Evolutionary conservation across 306 rosid species (phyloP), one percentile per base, ranked within the genome.

Genomic region (Urtica urens): DNA sequence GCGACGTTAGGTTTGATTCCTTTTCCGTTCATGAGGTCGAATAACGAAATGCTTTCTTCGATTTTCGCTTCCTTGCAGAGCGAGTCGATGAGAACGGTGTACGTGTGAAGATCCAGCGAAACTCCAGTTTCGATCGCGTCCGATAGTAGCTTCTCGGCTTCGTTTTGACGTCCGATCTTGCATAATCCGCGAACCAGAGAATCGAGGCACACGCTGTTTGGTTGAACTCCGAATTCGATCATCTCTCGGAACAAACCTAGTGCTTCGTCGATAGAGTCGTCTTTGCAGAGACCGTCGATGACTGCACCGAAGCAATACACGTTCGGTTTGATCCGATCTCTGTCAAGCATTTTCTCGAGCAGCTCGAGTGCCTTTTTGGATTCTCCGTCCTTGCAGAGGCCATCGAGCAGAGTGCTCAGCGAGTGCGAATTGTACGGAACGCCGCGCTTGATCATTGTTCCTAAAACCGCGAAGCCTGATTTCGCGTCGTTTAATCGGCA

Each of bases 271-370:
- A 53, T 5, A 0, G 19, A 38, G 9, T 33, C 2, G 21, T 45
- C 53, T 27, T 57, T 57, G 23, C 63, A 45, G 23, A 44, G 23
- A 19, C 34, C 13, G 18, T 53, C 38, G 18, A 53, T 38, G 3
- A 53, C 18, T 10, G 59, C 23, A n/a, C 18, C 26, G 16, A 14
- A 53, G 6, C 37, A 53, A 2, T 18, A 34, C 10, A 53, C 48
- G 25, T 14, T 25, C 8, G 22, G 19, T 17, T 33, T 38, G 12
- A 38, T 23, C 6, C 24, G 17, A 5, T 34, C 48, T 11, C 15
- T 7, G 4, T 33, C 12, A 1, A 10, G 4, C 46, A 38, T 38
- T 13, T 31, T 13, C 21, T 24, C 0, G 17, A 58, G 35, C 11
- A 46, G 1, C 38, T 16, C 55, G 37, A 12, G 0, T 5, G 64